A percentile compares a stretch with the other conserved stretches of the same genome.
Conservation (phyloP, 768 basidiomycete species). For the Termitomyces sp. region DNA sequence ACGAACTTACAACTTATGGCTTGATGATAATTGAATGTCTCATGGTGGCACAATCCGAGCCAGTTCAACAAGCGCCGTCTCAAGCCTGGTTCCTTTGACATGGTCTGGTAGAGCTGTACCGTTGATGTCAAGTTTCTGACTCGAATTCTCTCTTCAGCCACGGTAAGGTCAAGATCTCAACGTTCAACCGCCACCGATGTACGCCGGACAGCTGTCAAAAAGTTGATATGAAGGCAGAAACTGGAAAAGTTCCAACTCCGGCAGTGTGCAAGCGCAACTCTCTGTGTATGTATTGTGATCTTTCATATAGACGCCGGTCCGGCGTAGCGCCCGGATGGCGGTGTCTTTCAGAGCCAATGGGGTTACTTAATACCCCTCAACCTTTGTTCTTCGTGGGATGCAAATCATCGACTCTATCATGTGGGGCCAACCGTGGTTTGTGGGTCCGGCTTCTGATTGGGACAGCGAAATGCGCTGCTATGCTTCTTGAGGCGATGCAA, state of each 20-base stretch:
- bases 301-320: neutral
- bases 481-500: neutral
- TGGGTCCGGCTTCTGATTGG: neutral
- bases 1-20: no score
- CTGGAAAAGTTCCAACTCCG: neutral
- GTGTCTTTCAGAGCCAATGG: neutral
- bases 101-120: no score
- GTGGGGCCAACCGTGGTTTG: neutral
- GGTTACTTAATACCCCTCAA: neutral
- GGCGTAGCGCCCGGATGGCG: neutral
- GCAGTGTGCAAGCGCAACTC: no score
- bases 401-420: neutral
- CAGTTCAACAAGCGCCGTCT: no score
- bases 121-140: no score
- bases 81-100: neutral
- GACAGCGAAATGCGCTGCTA: neutral
- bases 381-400: neutral
- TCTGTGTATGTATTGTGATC: no score
- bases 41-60: neutral
- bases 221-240: neutral
- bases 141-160: neutral
- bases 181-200: neutral
- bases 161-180: no score
- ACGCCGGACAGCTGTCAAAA: neutral
- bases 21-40: neutral